These are phyloP conservation scores for Collybia sp. DNA, from an alignment of 768 basidiomycete species.

Conservation along the genomic window DNA sequence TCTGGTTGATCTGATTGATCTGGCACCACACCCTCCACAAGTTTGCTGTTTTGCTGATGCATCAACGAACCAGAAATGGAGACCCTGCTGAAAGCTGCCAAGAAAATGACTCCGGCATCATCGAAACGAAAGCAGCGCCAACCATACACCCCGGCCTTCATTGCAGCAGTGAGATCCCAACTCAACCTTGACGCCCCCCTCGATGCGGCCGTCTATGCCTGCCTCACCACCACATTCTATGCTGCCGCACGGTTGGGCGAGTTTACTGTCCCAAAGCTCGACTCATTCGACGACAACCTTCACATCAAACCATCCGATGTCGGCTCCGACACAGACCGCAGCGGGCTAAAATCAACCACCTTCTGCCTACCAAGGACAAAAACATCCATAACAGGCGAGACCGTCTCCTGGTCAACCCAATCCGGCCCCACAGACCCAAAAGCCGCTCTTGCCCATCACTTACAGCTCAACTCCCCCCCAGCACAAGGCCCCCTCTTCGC, in stretches of 20 bases:
- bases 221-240: slow-evolving; percentile 15
- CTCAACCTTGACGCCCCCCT: slow-evolving; percentile 7
- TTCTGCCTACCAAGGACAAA: slow-evolving; percentile 13
- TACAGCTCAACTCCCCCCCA: slow-evolving; percentile 7
- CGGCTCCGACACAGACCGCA: neutral
- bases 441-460: slow-evolving; percentile 3
- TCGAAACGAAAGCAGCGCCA: neutral
- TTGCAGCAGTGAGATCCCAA: neutral
- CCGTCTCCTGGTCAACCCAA: slow-evolving; percentile 10
- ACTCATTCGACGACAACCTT: slow-evolving; percentile 5
- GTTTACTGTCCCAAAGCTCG: slow-evolving; percentile 12
- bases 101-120: neutral
- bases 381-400: slow-evolving; percentile 9
- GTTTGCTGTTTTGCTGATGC: no score
- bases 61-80: neutral
- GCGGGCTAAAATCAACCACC: slow-evolving; percentile 1
- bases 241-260: slow-evolving; percentile 10
- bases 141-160: neutral
- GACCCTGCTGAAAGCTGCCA: neutral
- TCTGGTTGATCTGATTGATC: no score
- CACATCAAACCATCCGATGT: slow-evolving; percentile 14
- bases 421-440: slow-evolving; percentile 8
- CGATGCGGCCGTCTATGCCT: slow-evolving; percentile 14
- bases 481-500: slow-evolving; percentile 6
- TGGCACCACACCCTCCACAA: no score